Evolutionary conservation across 257 asterid genomes (phyloP).

Genomic region (Solanum medicagineum): DNA sequence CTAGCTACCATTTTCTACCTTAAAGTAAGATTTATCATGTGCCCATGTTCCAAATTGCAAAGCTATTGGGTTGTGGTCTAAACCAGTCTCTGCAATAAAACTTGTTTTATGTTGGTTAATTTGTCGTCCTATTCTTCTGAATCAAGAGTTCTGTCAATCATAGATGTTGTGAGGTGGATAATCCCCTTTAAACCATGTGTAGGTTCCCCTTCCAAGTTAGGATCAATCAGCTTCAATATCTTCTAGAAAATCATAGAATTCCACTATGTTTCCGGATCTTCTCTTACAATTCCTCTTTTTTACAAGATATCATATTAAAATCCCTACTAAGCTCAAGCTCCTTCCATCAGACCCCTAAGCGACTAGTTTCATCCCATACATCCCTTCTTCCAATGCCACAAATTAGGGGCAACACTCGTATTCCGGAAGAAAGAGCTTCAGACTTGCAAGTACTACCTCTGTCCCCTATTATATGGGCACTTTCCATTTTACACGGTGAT

Average conservation of each 20-base stretch:
- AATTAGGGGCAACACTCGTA: background rate
- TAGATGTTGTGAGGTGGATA: background rate
- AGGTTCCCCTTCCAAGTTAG: background rate
- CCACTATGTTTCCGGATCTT: background rate
- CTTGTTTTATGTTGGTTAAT: background rate
- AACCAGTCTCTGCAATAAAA: background rate
- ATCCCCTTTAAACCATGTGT: background rate
- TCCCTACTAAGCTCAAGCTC: background rate
- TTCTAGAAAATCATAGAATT: background rate
- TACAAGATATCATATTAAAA: background rate
- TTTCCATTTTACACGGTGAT: too few relatives aligned
- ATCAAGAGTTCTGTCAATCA: background rate
- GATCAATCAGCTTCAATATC: background rate
- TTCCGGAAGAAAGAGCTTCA: background rate
- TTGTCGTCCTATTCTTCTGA: background rate
- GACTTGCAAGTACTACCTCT: background rate
- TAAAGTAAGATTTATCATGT: background rate
- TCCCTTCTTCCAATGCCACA: background rate
- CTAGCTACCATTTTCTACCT: background rate
- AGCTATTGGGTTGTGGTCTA: background rate
- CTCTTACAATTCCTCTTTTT: background rate
- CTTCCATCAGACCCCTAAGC: background rate
- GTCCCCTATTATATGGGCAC: too few relatives aligned
- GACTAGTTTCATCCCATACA: background rate
- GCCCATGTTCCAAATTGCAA: background rate